Conservation (phyloP, 768 basidiomycete genomes). For the Steccherinum ochraceum region DNA sequence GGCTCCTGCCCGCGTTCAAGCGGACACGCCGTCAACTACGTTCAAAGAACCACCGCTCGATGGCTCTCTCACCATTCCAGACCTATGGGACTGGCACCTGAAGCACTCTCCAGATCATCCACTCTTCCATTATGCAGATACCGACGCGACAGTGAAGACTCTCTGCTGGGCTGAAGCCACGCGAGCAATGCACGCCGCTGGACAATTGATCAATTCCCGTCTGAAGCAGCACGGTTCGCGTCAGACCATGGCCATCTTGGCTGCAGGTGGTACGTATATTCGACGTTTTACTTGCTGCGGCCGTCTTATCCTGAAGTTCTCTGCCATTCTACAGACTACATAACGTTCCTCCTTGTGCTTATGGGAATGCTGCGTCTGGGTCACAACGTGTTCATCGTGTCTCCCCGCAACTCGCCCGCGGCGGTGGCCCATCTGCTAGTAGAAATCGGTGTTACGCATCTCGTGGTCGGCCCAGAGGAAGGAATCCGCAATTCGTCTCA, state of each 20-base stretch:
- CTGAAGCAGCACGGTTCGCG: not conserved
- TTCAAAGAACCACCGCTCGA: constrained; percentile 29
- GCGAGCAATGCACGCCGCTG: constrained; percentile 22
- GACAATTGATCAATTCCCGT: not conserved
- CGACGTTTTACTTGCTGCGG: not conserved
- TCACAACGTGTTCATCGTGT: constrained; percentile 13
- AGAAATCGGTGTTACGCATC: constrained; percentile 11
- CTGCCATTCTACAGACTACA: not conserved
- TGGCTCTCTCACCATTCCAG: constrained; percentile 25
- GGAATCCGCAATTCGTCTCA: constrained; percentile 14
- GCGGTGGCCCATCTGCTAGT: constrained; percentile 24
- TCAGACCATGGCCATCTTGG: constrained; percentile 1
- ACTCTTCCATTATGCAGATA: constrained; percentile 21
- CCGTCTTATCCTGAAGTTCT: too few species aligned
- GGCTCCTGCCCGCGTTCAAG: not conserved
- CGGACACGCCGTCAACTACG: constrained; percentile 12
- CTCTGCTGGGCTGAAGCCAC: constrained; percentile 22
- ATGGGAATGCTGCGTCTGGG: not conserved
- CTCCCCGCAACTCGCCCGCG: constrained; percentile 16
- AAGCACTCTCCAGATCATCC: constrained; percentile 22
- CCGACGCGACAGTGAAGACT: constrained; percentile 8
- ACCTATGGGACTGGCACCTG: constrained; percentile 27
- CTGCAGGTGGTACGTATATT: not conserved
- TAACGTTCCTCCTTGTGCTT: constrained; percentile 1
- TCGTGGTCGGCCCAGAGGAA: constrained; percentile 23